These are phyloP conservation scores for Xylaria palmicola DNA, from an alignment of 495 filamentous ascomycete genomes.

Conservation along the genomic window DNA sequence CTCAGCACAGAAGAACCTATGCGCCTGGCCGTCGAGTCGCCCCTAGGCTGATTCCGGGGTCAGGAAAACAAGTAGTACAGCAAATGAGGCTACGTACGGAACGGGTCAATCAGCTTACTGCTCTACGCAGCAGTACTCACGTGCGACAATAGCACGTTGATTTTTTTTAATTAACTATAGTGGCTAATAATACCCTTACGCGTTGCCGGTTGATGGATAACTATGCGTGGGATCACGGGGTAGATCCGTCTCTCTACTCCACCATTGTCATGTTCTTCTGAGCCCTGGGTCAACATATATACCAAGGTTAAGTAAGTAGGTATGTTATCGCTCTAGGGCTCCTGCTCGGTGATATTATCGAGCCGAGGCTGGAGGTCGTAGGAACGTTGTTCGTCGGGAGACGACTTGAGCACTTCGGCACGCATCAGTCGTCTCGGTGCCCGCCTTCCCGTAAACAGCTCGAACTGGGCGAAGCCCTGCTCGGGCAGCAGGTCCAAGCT, in stretches of 20 bases:
- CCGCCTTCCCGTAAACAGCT: constrained; percentile 70
- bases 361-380: constrained; percentile 33
- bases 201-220: no score
- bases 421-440: constrained; percentile 70
- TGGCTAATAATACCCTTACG: no score
- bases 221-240: no score
- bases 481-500: constrained; percentile 72
- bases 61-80: no score
- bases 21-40: no score
- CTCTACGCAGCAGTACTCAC: no score
- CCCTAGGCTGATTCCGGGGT: no score
- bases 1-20: no score
- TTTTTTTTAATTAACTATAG: no score
- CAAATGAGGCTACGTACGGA: no score
- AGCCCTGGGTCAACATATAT: neutral
- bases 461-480: constrained; percentile 76
- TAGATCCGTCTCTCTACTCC: neutral
- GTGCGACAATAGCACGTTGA: no score
- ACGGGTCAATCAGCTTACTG: no score
- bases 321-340: constrained; percentile 25
- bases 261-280: neutral
- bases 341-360: constrained; percentile 31
- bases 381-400: constrained; percentile 36
- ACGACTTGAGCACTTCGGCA: constrained; percentile 58
- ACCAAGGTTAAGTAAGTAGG: neutral